Percentiles rank a stretch among this genome's conserved stretches.
Conservation (phyloP, 148 eudicot species). For the Rheum nobile region DNA sequence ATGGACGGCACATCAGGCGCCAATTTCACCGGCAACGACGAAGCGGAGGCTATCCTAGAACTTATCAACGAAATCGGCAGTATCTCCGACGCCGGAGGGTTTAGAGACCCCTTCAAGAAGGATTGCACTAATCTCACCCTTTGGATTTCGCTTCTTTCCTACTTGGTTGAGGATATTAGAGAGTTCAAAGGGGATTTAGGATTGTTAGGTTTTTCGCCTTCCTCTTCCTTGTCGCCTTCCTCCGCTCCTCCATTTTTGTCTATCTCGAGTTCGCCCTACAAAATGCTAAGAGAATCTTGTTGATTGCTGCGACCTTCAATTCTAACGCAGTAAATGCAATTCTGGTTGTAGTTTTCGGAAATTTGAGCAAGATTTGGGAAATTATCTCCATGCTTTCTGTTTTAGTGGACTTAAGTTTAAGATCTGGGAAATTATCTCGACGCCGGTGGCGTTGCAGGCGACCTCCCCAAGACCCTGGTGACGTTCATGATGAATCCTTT, state of each 20-base stretch:
- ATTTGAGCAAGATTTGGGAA: conserved; percentile 26
- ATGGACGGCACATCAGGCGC: conserved; percentile 6
- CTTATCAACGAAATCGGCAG: conserved; percentile 34
- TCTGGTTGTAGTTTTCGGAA: conserved; percentile 14
- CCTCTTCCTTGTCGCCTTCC: conserved; percentile 12
- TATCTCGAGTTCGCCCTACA: conserved; percentile 10
- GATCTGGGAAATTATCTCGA: no score
- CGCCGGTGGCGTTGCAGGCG: no score
- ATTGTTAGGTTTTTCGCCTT: conserved; percentile 10
- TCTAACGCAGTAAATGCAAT: conserved; percentile 6
- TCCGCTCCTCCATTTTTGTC: conserved; percentile 14
- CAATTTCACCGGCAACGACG: conserved; percentile 12
- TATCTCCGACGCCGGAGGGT: conserved; percentile 28
- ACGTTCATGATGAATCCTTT: no score
- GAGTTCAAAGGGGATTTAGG: conserved; percentile 18
- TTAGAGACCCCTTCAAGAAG: conserved; percentile 46
- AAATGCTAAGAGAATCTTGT: conserved; percentile 14
- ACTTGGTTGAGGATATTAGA: conserved; percentile 62
- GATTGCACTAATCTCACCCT: conserved; percentile 74
- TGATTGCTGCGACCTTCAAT: conserved; percentile 10
- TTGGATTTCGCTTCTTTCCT: conserved; percentile 49
- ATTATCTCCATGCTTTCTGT: neutral
- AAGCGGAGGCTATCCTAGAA: conserved; percentile 17
- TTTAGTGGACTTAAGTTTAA: neutral
- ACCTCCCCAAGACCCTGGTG: no score